These are phyloP conservation scores for Turritis glabra DNA, from an alignment of 345 rosid species.

Conservation along the genomic window DNA sequence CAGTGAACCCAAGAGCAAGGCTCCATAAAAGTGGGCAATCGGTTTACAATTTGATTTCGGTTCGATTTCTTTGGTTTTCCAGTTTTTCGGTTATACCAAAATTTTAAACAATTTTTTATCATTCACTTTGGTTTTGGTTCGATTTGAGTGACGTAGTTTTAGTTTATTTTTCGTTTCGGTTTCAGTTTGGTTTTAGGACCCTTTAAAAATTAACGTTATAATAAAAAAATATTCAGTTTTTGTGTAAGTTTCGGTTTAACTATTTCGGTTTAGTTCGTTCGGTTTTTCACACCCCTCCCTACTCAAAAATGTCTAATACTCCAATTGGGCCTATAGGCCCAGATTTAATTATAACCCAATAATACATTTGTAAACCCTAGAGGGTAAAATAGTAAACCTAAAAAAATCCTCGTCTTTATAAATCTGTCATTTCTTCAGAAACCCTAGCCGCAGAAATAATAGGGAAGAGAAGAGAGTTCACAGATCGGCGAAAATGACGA, in stretches of 20 bases:
- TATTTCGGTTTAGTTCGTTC: no score
- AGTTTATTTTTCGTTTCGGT: no score
- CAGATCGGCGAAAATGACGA: slow-evolving; percentile 27
- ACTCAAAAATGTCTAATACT: not conserved
- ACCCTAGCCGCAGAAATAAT: slow-evolving; percentile 29
- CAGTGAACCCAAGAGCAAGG: not conserved
- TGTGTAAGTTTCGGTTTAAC: no score
- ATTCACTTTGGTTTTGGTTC: no score
- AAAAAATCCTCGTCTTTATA: not conserved
- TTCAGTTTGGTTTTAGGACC: no score
- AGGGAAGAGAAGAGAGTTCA: not conserved
- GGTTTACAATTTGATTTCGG: no score
- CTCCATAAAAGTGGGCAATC: not conserved
- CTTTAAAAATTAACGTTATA: no score
- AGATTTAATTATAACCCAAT: slow-evolving; percentile 1
- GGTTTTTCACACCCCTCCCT: not conserved
- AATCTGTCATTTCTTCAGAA: not conserved
- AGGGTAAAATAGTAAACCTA: not conserved
- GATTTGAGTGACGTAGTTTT: no score
- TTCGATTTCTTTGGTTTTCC: no score
- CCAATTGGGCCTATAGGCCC: not conserved
- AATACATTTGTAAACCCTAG: slow-evolving; percentile 28
- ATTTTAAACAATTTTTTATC: no score
- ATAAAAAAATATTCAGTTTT: no score
- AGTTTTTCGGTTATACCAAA: no score